Conservation (phyloP, 192 early-diverging fungal genomes). For the Funneliformis mosseae region DNA sequence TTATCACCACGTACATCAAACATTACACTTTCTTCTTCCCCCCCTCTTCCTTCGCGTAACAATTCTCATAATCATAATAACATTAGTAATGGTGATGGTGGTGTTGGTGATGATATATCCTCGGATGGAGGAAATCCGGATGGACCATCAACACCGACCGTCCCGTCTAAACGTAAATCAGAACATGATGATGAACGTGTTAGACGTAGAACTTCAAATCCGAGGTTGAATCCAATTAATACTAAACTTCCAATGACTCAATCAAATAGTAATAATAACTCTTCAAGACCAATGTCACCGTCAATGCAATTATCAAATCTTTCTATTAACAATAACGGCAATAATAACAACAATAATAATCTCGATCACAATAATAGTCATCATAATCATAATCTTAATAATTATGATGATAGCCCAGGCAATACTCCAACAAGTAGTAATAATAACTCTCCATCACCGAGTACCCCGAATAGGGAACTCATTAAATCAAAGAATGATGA, state of each 20-base stretch:
- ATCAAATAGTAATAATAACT: not conserved
- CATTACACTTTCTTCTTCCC: slow-evolving; percentile 5
- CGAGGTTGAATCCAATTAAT: slow-evolving; percentile 21
- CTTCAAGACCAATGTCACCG: slow-evolving; percentile 12
- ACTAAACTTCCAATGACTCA: slow-evolving; percentile 12
- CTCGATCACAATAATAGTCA: not conserved
- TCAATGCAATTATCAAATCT: slow-evolving; percentile 41
- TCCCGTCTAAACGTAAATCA: slow-evolving; percentile 32
- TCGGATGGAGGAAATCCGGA: not conserved
- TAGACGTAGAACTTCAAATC: slow-evolving; percentile 19
- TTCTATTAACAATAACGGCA: slow-evolving; percentile 37
- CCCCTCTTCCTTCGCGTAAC: not conserved
- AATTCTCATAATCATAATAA: not conserved
- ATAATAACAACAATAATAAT: slow-evolving; percentile 9
- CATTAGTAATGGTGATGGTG: not conserved
- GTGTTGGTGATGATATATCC: not conserved
- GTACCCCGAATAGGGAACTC: slow-evolving; percentile 34
- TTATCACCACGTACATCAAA: slow-evolving; percentile 29
- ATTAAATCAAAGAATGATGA: slow-evolving; percentile 29
- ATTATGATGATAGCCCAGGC: slow-evolving; percentile 15
- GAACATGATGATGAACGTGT: slow-evolving; percentile 1
- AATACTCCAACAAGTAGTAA: slow-evolving; percentile 17
- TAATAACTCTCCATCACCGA: slow-evolving; percentile 25
- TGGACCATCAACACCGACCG: not conserved
- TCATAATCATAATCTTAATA: slow-evolving; percentile 4